Evolutionary conservation across 345 rosid genomes (phyloP).

Genomic region (Toxicodendron radicans): DNA sequence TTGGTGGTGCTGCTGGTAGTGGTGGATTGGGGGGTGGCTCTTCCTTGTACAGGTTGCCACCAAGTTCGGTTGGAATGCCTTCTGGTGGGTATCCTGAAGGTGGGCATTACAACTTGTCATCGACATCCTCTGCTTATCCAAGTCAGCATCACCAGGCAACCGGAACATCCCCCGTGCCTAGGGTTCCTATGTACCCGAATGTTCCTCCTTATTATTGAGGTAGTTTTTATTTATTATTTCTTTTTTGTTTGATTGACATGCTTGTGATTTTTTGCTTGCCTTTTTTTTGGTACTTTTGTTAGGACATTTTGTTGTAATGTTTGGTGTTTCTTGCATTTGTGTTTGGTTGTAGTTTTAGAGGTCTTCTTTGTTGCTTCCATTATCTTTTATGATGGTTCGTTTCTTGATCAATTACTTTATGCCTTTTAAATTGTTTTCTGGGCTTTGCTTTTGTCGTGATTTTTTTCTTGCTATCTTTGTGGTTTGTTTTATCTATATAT

Average conservation of each 20-base stretch:
- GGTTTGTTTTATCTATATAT: not conserved
- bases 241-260: not conserved
- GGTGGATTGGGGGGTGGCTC: constrained; percentile 39
- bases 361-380: not conserved
- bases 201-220: constrained; percentile 78
- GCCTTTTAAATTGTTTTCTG: not conserved
- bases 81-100: constrained; percentile 69
- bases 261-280: too few relatives aligned
- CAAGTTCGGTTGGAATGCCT: constrained; percentile 53
- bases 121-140: constrained; percentile 51
- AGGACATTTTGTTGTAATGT: not conserved
- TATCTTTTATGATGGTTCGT: not conserved
- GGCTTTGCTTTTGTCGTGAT: not conserved
- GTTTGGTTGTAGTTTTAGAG: not conserved
- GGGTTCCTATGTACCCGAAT: constrained; percentile 76
- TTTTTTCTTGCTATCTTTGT: not conserved
- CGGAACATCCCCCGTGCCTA: constrained; percentile 66
- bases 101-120: constrained; percentile 57
- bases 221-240: constrained; percentile 19
- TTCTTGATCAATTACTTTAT: not conserved
- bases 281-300: constrained; percentile 1
- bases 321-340: not conserved
- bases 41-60: constrained; percentile 61
- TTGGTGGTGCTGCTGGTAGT: constrained; percentile 30
- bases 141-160: constrained; percentile 63